These are phyloP conservation scores for Talaromyces marneffei DNA, from an alignment of 2,329 filamentous ascomycete genomes.

Conservation along the genomic window DNA sequence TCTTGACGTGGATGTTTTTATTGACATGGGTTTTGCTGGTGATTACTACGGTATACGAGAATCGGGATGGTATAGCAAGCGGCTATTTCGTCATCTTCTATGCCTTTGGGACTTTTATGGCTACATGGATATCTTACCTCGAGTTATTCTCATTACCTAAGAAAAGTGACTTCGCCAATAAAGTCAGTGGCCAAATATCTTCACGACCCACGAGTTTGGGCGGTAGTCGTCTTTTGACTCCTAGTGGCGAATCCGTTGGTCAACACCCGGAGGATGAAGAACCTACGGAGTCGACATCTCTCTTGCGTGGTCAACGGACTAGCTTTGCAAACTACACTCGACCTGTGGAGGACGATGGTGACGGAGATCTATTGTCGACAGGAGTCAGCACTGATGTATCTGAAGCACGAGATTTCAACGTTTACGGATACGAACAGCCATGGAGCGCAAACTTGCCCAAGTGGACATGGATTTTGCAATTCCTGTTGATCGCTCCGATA, in stretches of 20 bases:
- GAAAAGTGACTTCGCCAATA: conserved; percentile 63
- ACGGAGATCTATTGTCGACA: conserved; percentile 20
- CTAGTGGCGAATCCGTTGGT: conserved; percentile 34
- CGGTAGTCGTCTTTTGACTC: conserved; percentile 40
- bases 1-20: conserved; percentile 76
- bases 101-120: conserved; percentile 67
- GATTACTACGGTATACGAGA: conserved; percentile 66
- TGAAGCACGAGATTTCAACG: conserved; percentile 29
- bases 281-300: conserved; percentile 52
- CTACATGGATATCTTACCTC: conserved; percentile 66
- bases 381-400: conserved; percentile 24
- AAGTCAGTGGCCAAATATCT: conserved; percentile 41
- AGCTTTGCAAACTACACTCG: conserved; percentile 53
- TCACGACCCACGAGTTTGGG: conserved; percentile 32
- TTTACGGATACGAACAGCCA: conserved; percentile 68
- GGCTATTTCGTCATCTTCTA: conserved; percentile 80
- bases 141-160: conserved; percentile 72
- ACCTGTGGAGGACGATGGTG: conserved; percentile 27
- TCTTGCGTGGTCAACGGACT: conserved; percentile 47
- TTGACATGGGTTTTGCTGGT: conserved; percentile 69
- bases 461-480: conserved; percentile 85
- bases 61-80: conserved; percentile 64
- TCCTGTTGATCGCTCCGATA: conserved; percentile 72
- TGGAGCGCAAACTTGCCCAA: conserved; percentile 76
- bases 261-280: conserved; percentile 35